Conservation (phyloP, 192 early-diverging fungal genomes). For the Chytriomyces hyalinus region DNA sequence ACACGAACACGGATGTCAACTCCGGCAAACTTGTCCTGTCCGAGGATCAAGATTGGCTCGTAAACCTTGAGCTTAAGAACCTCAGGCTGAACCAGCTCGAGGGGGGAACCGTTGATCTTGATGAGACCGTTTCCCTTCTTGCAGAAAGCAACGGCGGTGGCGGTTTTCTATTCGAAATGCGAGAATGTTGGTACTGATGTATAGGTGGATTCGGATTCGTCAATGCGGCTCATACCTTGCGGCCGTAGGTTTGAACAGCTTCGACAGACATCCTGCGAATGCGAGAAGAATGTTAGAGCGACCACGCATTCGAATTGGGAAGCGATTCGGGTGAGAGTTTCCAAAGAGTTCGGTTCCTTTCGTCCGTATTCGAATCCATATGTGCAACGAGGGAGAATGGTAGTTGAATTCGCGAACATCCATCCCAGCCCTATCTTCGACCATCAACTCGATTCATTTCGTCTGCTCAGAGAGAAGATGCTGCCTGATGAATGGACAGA, state of each 20-base stretch:
- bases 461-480: no score
- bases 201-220: no score
- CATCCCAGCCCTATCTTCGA: no score
- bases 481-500: no score
- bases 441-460: no score
- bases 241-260: slow-evolving; percentile 79
- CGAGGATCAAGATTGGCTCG: slow-evolving; percentile 95
- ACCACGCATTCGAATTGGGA: no score
- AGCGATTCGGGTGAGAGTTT: no score
- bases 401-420: no score
- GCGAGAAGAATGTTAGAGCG: neutral
- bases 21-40: slow-evolving; percentile 94
- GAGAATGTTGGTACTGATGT: no score
- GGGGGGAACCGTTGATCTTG: slow-evolving; percentile 96
- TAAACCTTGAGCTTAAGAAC: slow-evolving; percentile 97
- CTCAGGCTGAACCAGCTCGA: slow-evolving; percentile 96
- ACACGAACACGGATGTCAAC: slow-evolving; percentile 98
- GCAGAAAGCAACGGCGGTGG: slow-evolving; percentile 98
- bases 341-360: no score
- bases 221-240: slow-evolving; percentile 58
- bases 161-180: slow-evolving; percentile 78
- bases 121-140: slow-evolving; percentile 97
- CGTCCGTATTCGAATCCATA: no score
- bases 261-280: slow-evolving; percentile 50
- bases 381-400: no score